Evolutionary conservation across 2,329 filamentous ascomycete species (phyloP), one percentile per base, ranked within the genome.

Genomic region (Cladosporium austrohemisphaericum): DNA sequence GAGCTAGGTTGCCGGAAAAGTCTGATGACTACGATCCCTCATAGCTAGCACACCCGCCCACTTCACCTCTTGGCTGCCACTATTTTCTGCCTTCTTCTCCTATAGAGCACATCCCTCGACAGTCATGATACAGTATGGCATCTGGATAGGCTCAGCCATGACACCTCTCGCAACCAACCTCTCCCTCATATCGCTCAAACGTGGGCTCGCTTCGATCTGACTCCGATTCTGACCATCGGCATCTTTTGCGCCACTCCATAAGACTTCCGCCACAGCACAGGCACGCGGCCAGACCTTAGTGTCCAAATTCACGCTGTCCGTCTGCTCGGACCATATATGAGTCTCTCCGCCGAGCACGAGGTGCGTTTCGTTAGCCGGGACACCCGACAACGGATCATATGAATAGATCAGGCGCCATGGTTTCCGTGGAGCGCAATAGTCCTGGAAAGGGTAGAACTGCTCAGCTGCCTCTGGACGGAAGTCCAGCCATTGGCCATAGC

Each of bases 371-470:
- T 82, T 75, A 8, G 68, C 69, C 0, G 84, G 78, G 4, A 95
- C 74, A 37, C 79, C 80, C 2, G 71, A 75, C 3, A 83, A 71
- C 0, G 89, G 89, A 63, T 95, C 84, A 67, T 92, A 86, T 16
- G 81, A 79, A 74, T 95, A 95, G 51, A 92, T 77, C 22, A 88
- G 74, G 5, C 82, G 79, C 90, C 90, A 95, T 70, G 80, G 87
- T 72, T 95, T 89, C 62, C 76, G 76, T 1, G 90, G 90, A 0
- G 74, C 72, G 70, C 89, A 95, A 78, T 90, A 95, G 71, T 94
- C 88, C 51, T 73, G 70, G 72, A 86, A 95, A 0, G 88, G 88
- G 64, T 78, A 88, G 68, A 71, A 79, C 1, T 60, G 55, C 14
- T 73, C 57, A 55, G 77, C 77, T 13, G 67, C 68, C 16, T 78